Evolutionary conservation across 306 rosid species (phyloP).

Genomic region (Fragaria nilgerrensis): DNA sequence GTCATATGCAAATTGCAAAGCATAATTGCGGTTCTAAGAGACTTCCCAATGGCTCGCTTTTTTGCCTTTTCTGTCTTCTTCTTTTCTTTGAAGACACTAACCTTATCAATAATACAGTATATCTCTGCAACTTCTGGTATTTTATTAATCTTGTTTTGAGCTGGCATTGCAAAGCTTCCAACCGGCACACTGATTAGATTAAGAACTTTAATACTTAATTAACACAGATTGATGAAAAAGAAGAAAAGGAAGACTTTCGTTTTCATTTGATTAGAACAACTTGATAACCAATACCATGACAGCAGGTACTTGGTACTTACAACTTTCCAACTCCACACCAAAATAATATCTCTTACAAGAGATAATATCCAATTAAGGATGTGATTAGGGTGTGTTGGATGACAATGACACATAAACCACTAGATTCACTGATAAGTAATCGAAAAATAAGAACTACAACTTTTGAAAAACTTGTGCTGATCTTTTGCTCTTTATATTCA

Average conservation of each 20-base stretch:
- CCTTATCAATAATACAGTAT: background rate
- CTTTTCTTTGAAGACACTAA: background rate
- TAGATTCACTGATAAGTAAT: background rate
- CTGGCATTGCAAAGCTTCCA: constrained; percentile 27
- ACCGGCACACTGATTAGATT: constrained; percentile 24
- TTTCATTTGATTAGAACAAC: constrained; percentile 25
- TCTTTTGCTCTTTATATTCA: background rate
- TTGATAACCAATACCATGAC: constrained; percentile 12
- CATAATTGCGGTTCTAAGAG: background rate
- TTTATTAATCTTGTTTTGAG: constrained; percentile 10
- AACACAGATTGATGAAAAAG: background rate
- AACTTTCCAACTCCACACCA: constrained; percentile 19
- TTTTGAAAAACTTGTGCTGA: background rate
- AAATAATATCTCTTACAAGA: background rate
- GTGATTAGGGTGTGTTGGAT: background rate
- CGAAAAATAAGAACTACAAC: background rate
- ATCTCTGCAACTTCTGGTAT: background rate
- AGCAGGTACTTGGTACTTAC: constrained; percentile 16
- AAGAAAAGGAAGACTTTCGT: constrained; percentile 27
- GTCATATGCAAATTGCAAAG: background rate
- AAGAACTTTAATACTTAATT: background rate
- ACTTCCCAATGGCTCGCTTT: too few relatives aligned
- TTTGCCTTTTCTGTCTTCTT: too few relatives aligned
- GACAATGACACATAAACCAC: background rate
- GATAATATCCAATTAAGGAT: background rate